Conservation (phyloP, 805 yeast species). For the Citeromyces nyonsensis region DNA sequence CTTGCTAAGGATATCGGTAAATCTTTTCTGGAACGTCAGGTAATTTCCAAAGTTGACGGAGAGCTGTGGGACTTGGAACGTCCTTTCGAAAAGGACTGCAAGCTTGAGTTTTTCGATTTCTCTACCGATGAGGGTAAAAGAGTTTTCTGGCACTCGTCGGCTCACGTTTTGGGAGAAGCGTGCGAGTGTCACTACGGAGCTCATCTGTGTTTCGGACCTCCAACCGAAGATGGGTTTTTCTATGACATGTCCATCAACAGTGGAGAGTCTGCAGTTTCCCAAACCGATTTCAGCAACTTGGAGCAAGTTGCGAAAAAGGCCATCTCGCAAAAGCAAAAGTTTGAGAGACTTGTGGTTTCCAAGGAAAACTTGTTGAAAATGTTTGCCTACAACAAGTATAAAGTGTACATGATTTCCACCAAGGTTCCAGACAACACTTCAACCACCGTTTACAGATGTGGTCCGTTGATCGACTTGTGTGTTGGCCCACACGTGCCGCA, state of each 20-base stretch:
- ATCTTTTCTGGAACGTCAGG: constrained; percentile 77
- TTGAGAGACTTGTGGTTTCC: constrained; percentile 83
- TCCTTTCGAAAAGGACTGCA: constrained; percentile 64
- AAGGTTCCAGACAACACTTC: constrained; percentile 94
- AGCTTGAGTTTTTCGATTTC: constrained; percentile 76
- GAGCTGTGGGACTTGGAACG: constrained; percentile 90
- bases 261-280: constrained; percentile 64
- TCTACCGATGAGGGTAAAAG: constrained; percentile 88
- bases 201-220: constrained; percentile 89
- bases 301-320: constrained; percentile 82
- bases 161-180: constrained; percentile 96
- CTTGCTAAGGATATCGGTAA: constrained; percentile 78
- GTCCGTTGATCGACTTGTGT: constrained; percentile 92
- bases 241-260: constrained; percentile 83
- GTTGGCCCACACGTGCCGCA: constrained; percentile 96
- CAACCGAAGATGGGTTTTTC: constrained; percentile 95
- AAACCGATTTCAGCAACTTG: constrained; percentile 68
- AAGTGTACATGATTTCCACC: constrained; percentile 70
- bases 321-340: constrained; percentile 88
- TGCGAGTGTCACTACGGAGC: constrained; percentile 95
- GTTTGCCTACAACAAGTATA: constrained; percentile 94
- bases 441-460: constrained; percentile 95
- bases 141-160: constrained; percentile 98
- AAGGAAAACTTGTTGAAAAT: constrained; percentile 84
- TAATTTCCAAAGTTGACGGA: constrained; percentile 85